These are phyloP conservation scores for Nephelium lappaceum DNA, from an alignment of 345 rosid genomes.

Conservation along the genomic window DNA sequence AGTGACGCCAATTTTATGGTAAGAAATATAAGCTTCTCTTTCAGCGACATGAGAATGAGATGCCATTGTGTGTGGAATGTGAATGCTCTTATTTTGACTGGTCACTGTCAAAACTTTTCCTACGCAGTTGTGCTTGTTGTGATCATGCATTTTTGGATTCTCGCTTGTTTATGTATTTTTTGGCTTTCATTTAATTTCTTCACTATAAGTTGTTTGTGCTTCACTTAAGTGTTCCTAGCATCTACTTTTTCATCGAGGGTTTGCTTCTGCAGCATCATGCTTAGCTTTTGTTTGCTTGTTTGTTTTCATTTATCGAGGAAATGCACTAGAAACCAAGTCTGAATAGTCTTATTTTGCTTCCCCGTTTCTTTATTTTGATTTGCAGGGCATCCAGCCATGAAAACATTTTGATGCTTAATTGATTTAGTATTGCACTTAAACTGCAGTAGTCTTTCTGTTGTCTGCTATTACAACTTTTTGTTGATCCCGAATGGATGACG, in stretches of 20 bases:
- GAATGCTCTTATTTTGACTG: neutral
- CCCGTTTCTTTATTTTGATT: neutral
- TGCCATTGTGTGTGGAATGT: neutral
- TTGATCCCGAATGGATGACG: constrained; percentile 75
- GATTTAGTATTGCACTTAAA: constrained; percentile 18
- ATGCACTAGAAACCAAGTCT: constrained; percentile 1
- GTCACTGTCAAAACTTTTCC: neutral
- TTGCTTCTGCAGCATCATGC: neutral
- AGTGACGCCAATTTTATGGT: neutral
- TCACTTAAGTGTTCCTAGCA: neutral
- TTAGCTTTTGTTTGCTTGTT: neutral
- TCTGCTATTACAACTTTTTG: constrained; percentile 17
- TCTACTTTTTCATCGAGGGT: neutral
- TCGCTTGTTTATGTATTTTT: neutral
- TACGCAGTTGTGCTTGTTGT: neutral
- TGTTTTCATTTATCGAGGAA: neutral
- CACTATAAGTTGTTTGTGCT: neutral
- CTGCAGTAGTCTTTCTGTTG: constrained; percentile 4
- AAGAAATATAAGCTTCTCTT: neutral
- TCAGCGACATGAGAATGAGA: neutral
- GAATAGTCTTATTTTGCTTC: neutral
- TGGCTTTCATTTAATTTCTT: neutral
- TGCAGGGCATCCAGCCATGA: constrained; percentile 23
- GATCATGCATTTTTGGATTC: neutral
- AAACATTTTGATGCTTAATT: constrained; percentile 21